Evolutionary conservation across 768 basidiomycete species (phyloP).

Genomic region (Lactarius trivialis): DNA sequence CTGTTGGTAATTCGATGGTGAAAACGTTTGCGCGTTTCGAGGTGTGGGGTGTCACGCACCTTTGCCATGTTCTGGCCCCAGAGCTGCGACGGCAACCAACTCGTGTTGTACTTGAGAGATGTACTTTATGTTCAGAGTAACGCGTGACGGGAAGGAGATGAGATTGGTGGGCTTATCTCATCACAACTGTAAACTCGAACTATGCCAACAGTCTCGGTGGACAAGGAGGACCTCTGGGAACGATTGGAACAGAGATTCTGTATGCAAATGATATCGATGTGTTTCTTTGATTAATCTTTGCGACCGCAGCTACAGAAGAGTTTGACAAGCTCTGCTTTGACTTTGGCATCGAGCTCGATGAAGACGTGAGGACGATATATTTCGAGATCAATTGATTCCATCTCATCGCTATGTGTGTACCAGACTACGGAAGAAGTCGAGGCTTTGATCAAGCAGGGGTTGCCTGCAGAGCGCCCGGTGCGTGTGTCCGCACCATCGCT

Average conservation of each 20-base stretch:
- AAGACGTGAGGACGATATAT: conserved; percentile 62
- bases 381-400: neutral
- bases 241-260: conserved; percentile 79
- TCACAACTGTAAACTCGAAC: conserved; percentile 9
- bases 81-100: too few relatives aligned
- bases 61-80: too few relatives aligned
- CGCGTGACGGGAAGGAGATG: neutral
- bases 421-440: conserved; percentile 89
- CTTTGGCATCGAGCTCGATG: conserved; percentile 95
- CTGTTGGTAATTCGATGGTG: too few relatives aligned
- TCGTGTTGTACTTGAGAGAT: too few relatives aligned
- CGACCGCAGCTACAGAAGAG: conserved; percentile 71
- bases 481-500: conserved; percentile 23
- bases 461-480: conserved; percentile 81
- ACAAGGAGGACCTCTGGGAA: conserved; percentile 91
- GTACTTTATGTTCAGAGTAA: too few relatives aligned
- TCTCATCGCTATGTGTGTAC: conserved; percentile 8
- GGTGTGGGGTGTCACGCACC: too few relatives aligned
- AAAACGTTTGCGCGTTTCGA: too few relatives aligned
- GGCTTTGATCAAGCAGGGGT: conserved; percentile 71
- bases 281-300: conserved; percentile 8
- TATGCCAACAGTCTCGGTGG: conserved; percentile 94
- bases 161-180: neutral
- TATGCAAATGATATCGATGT: conserved; percentile 31
- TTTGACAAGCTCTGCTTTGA: conserved; percentile 96